Conservation (phyloP, 306 rosid genomes). For the Cucumis hystrix region DNA sequence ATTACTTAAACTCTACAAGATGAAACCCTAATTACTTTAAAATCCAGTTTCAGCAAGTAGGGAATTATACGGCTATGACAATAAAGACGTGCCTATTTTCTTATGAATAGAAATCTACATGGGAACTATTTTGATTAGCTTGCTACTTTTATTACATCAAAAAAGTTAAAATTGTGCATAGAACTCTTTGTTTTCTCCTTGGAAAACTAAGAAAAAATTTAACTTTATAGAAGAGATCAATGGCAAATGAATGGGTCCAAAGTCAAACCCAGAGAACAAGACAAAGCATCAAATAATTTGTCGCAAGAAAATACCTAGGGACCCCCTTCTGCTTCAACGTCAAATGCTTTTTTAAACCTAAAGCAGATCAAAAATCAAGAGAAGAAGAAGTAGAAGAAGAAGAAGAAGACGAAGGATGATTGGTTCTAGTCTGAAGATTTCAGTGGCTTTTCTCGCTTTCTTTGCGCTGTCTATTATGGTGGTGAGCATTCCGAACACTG, state of each 20-base stretch:
- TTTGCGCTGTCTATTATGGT: conserved; percentile 10
- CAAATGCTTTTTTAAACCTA: not conserved
- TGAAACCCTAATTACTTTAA: not conserved
- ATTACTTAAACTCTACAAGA: not conserved
- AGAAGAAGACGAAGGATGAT: conserved; percentile 9
- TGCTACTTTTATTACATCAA: not conserved
- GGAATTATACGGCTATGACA: not conserved
- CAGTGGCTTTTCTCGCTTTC: conserved; percentile 7
- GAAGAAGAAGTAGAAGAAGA: not conserved
- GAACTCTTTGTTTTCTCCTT: not conserved
- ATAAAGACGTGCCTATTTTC: not conserved
- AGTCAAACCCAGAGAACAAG: not conserved
- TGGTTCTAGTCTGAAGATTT: conserved; percentile 10
- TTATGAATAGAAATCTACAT: not conserved
- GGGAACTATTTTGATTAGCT: not conserved
- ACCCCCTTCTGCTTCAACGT: not conserved
- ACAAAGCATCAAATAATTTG: not conserved
- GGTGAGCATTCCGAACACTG: conserved; percentile 28
- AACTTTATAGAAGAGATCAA: not conserved
- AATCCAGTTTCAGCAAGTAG: not conserved
- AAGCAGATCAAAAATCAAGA: not conserved
- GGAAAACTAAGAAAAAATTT: not conserved
- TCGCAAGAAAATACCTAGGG: not conserved
- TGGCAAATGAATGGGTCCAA: not conserved
- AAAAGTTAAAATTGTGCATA: not conserved